Conservation (phyloP, 495 filamentous ascomycete genomes). For the Penicillium salamii region DNA sequence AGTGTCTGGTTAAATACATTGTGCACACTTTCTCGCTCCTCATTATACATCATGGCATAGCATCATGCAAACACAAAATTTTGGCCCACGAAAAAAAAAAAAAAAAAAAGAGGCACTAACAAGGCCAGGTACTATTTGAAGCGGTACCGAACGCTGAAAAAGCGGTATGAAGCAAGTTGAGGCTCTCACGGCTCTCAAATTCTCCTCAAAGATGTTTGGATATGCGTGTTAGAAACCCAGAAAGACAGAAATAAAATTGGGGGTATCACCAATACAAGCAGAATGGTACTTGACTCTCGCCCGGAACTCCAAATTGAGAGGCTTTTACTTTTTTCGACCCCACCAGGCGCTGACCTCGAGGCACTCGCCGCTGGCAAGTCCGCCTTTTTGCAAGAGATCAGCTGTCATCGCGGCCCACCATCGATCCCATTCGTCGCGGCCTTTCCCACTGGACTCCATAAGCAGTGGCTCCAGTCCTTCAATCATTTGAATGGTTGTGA, state of each 20-base stretch:
- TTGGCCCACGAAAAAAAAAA: slow-evolving; percentile 5
- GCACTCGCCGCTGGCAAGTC: slow-evolving; percentile 81
- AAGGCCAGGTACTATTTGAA: slow-evolving; percentile 83
- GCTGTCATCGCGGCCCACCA: slow-evolving; percentile 87
- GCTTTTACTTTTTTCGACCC: slow-evolving; percentile 62
- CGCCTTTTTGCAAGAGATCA: slow-evolving; percentile 74
- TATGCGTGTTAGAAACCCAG: slow-evolving; percentile 16
- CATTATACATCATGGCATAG: slow-evolving; percentile 26
- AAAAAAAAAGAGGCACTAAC: slow-evolving; percentile 13
- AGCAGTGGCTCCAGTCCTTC: slow-evolving; percentile 82
- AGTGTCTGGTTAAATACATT: slow-evolving; percentile 10
- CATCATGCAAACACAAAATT: slow-evolving; percentile 27
- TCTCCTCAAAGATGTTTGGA: slow-evolving; percentile 5
- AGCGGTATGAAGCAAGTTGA: slow-evolving; percentile 66
- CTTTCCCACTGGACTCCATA: slow-evolving; percentile 78
- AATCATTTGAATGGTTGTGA: slow-evolving; percentile 83
- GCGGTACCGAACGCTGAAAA: slow-evolving; percentile 81
- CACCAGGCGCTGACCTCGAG: slow-evolving; percentile 95
- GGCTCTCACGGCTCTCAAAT: slow-evolving; percentile 11
- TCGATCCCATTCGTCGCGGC: slow-evolving; percentile 85
- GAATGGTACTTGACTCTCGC: slow-evolving; percentile 30
- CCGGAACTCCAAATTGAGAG: slow-evolving; percentile 26
- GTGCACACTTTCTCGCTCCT: slow-evolving; percentile 12
- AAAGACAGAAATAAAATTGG: slow-evolving; percentile 29
- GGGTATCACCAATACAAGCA: slow-evolving; percentile 50